phyloP scores from a whole-genome alignment of 2,329 filamentous ascomycete species.

The Hortaea sp. region DNA sequence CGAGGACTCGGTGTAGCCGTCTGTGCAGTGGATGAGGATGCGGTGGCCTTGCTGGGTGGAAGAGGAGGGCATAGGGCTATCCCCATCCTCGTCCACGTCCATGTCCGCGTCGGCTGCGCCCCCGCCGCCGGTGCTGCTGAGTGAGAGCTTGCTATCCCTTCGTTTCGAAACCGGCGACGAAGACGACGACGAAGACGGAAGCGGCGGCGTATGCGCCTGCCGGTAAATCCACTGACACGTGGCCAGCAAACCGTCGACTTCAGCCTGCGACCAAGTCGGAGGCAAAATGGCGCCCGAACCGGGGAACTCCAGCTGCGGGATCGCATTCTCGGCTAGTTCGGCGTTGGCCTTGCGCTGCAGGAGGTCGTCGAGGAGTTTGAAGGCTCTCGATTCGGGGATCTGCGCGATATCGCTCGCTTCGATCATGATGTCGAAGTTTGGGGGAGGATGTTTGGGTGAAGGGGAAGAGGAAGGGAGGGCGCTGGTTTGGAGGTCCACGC shows the following conservation, averaged over 20 bases:
- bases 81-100: slow-evolving; percentile 6
- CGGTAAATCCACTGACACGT: slow-evolving; percentile 86
- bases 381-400: slow-evolving; percentile 57
- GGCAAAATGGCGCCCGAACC: slow-evolving; percentile 88
- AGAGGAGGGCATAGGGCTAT: no score
- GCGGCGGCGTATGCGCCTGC: slow-evolving; percentile 50
- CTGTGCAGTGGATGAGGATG: slow-evolving; percentile 83
- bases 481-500: slow-evolving; percentile 29
- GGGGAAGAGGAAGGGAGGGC: background rate
- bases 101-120: slow-evolving; percentile 50
- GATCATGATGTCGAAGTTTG: slow-evolving; percentile 59
- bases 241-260: slow-evolving; percentile 74
- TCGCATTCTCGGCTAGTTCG: slow-evolving; percentile 18
- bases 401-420: slow-evolving; percentile 81
- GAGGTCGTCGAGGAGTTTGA: slow-evolving; percentile 54
- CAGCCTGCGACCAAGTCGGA: slow-evolving; percentile 70
- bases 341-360: slow-evolving; percentile 19
- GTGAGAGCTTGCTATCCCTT: slow-evolving; percentile 34
- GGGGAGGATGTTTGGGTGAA: slow-evolving; percentile 42
- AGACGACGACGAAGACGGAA: slow-evolving; percentile 6
- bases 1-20: slow-evolving; percentile 92
- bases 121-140: slow-evolving; percentile 29
- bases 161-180: slow-evolving; percentile 17
- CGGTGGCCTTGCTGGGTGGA: slow-evolving; percentile 40
- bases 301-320: slow-evolving; percentile 67